Base-by-base conservation (phyloP, 768 basidiomycete species). In the Lentinula detonsa region DNA sequence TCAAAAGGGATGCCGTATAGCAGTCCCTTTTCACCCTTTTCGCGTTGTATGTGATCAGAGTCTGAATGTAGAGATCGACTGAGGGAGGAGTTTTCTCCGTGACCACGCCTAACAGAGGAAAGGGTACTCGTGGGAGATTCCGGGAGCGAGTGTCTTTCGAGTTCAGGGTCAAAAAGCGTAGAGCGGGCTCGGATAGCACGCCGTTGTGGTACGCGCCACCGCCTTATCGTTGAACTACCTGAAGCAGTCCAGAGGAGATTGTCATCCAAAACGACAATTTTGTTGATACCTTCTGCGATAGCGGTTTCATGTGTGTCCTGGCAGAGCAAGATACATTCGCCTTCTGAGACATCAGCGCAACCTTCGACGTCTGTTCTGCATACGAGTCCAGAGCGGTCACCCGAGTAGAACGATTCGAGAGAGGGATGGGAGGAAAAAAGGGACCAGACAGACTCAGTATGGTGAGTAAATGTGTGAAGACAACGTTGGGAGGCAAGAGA, bases 361-460 rank as follows among this genome's bases (percentile, higher is more conserved):
- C 83, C 85, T 66, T 95, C 92, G 2, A 96, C 84, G 66, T 99
- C 97, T n/a, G 95, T 88, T 64, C 86, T 86, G 71, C 92, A 93
- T 6, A 98, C 86, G 61, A 87, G 77, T n/a, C 96, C 97, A 3
- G 90, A 85, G 33, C 91, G 83, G 67, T 98, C 96, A 9, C 96
- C 97, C 0, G 95, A 97, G 74, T 96, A 98, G 76, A 99, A 99
- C 1, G 86, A 80, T 70, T 86, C 80, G 56, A 99, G 79, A 7
- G 88, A 85, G 0, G 95, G 92, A 70, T 98, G 95, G 0, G 85
- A 80, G 8, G 95, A 96, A 69, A 85, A 85, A 6, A 99, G 78
- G 0, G 95, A 88, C 96, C 97, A 98, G 50, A 98, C 94, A 13
- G 90, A 91, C 62, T 95, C 93, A 13, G 91, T 86, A 70, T 98